Conservation (phyloP, 2,329 filamentous ascomycete species). For the Sporothrix protearum region DNA sequence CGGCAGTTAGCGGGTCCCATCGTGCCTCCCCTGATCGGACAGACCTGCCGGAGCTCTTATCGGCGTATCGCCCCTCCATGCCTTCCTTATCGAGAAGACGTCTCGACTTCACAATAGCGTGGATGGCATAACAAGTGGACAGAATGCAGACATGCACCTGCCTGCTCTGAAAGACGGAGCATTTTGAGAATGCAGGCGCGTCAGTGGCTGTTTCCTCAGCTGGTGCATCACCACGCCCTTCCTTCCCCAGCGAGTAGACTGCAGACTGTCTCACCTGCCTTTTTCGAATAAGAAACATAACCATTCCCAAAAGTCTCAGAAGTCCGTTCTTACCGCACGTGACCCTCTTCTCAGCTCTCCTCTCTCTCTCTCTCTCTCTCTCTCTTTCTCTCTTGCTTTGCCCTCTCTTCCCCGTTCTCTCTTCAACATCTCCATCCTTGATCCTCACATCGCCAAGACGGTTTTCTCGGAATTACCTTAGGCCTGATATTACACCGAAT, state of each 20-base stretch:
- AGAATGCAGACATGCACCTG: neutral
- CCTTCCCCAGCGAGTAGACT: neutral
- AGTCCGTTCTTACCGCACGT: neutral
- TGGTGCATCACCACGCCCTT: neutral
- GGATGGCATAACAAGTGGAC: neutral
- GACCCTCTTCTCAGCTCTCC: neutral
- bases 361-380: neutral
- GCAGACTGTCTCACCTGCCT: neutral
- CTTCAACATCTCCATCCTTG: neutral
- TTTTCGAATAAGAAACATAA: neutral
- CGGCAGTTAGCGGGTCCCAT: neutral
- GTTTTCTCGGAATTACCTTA: neutral
- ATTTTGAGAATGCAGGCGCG: neutral
- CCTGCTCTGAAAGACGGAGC: neutral
- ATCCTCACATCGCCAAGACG: constrained; percentile 1
- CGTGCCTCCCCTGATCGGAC: constrained; percentile 21
- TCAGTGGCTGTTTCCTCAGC: neutral
- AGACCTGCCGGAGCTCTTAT: constrained; percentile 23
- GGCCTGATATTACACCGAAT: neutral
- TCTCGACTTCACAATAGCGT: neutral
- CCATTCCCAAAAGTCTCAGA: neutral
- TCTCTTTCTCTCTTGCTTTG: neutral
- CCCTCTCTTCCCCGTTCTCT: too few relatives aligned
- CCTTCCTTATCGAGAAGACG: neutral
- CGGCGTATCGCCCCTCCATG: constrained; percentile 14